Evolutionary conservation across 2,329 filamentous ascomycete species (phyloP).

Genomic region (Lecanicillium sp.): DNA sequence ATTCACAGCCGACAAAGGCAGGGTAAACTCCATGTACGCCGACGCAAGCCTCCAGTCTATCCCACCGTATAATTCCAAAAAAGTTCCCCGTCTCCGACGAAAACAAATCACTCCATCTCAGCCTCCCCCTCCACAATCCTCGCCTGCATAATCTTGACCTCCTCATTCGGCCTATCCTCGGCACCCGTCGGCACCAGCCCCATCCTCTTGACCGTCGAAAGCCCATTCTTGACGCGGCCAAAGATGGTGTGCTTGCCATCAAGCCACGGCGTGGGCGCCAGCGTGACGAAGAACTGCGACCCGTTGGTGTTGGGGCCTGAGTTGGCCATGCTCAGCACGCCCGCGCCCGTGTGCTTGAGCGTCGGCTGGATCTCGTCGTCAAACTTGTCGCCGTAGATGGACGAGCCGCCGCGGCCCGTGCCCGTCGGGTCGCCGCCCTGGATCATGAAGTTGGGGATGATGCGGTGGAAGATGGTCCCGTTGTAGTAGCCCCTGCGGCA

Average conservation of each 20-base stretch:
- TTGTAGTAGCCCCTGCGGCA: constrained; percentile 82
- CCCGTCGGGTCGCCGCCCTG: constrained; percentile 93
- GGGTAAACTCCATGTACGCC: too few relatives aligned
- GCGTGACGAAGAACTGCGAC: constrained; percentile 90
- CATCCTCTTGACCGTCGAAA: constrained; percentile 80
- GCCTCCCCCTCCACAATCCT: constrained; percentile 57
- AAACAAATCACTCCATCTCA: too few relatives aligned
- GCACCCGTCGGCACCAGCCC: constrained; percentile 75
- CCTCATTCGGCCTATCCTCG: constrained; percentile 74
- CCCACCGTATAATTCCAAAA: too few relatives aligned
- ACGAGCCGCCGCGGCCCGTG: constrained; percentile 79
- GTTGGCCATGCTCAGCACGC: constrained; percentile 95
- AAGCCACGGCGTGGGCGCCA: constrained; percentile 91
- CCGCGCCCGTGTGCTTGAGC: constrained; percentile 87
- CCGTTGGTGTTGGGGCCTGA: constrained; percentile 89
- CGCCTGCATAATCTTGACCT: constrained; percentile 72
- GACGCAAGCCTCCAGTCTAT: too few relatives aligned
- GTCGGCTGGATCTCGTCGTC: constrained; percentile 76
- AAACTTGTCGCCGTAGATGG: constrained; percentile 90
- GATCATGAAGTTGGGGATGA: constrained; percentile 95
- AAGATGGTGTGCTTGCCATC: constrained; percentile 98
- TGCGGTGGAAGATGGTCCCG: constrained; percentile 78
- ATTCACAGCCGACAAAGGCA: too few relatives aligned
- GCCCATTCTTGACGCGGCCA: constrained; percentile 76
- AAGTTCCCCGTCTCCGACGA: too few relatives aligned